phyloP scores from a whole-genome alignment of 805 yeast species.

The Myxozyma vanderwaltii region DNA sequence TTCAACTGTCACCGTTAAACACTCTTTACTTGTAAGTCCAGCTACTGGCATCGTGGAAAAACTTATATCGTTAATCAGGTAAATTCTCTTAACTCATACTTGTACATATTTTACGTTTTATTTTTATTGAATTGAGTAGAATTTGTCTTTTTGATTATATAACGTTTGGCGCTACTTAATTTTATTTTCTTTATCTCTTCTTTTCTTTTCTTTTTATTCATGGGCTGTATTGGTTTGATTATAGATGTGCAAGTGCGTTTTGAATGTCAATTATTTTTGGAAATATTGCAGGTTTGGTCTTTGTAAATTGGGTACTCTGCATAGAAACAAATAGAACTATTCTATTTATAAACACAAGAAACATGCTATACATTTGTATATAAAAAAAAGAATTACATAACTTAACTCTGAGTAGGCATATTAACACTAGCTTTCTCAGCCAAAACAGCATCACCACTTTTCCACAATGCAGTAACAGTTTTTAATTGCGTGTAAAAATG shows the following conservation, averaged over 20 bases:
- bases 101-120: no score
- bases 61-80: not conserved
- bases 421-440: slow-evolving; percentile 59
- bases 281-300: no score
- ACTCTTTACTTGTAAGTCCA: not conserved
- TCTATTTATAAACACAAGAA: no score
- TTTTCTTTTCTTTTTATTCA: not conserved
- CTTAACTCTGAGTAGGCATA: slow-evolving; percentile 63
- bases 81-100: not conserved
- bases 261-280: no score
- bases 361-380: no score
- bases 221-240: no score
- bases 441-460: slow-evolving; percentile 52
- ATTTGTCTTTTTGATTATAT: no score
- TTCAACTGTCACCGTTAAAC: not conserved
- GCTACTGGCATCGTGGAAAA: not conserved
- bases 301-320: no score
- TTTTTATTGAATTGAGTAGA: not conserved
- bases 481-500: slow-evolving; percentile 72
- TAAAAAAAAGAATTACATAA: no score
- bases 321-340: no score
- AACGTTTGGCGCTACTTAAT: not conserved
- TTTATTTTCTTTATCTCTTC: not conserved
- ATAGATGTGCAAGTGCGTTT: no score
- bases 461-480: slow-evolving; percentile 73